Evolutionary conservation across 139 green algal genomes (phyloP).

Genomic region (Ettlia oleoabundans): DNA sequence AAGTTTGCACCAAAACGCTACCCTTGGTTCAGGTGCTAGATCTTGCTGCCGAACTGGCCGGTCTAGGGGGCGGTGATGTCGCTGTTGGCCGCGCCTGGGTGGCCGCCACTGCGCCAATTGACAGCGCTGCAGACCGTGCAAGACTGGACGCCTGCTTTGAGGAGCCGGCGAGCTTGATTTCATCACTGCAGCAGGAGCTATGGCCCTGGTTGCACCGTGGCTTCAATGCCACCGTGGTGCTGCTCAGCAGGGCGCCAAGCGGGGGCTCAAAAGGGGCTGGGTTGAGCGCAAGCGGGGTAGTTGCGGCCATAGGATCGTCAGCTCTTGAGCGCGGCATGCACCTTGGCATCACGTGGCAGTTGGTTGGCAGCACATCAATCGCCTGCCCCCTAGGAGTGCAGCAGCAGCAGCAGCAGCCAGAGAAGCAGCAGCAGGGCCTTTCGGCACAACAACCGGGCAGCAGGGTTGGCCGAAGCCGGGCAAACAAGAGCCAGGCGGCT

Average conservation of each 20-base stretch:
- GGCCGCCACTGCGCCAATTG: no score
- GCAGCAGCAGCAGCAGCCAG: background rate
- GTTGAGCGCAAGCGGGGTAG: background rate
- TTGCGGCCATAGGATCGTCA: background rate
- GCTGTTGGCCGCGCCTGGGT: background rate
- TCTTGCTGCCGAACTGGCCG: background rate
- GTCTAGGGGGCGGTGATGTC: conserved; percentile 4
- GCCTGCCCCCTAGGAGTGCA: background rate
- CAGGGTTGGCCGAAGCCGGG: background rate
- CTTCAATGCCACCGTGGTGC: background rate
- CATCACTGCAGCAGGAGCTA: conserved; percentile 8
- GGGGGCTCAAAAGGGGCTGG: no score
- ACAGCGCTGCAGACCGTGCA: no score
- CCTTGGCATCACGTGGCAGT: conserved; percentile 20
- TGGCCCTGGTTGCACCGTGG: conserved; percentile 6
- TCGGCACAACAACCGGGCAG: background rate
- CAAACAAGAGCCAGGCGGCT: no score
- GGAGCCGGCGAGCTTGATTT: background rate
- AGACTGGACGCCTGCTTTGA: background rate
- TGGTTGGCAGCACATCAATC: background rate
- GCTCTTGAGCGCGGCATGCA: background rate
- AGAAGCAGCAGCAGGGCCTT: background rate
- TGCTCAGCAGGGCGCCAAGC: no score
- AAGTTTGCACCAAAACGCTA: background rate
- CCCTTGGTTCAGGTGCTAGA: background rate